phyloP scores from a whole-genome alignment of 2,329 filamentous ascomycete species.

The Leptosphaerulina australis region DNA sequence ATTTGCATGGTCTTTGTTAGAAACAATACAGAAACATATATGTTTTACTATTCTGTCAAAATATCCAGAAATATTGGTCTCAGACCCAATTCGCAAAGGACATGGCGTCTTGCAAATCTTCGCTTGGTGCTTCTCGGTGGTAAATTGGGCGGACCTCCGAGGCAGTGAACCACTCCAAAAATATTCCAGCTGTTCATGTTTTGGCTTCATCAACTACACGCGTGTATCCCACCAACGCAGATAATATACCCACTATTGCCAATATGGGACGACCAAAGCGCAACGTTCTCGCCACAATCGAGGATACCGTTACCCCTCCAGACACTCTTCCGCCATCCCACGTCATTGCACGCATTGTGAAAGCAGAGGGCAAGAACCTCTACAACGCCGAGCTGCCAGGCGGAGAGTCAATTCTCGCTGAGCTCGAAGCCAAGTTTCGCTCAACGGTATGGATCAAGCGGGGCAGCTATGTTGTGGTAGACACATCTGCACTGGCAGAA shows the following conservation, averaged over 20 bases:
- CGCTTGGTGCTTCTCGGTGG: too few species aligned
- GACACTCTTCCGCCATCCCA: conserved; percentile 57
- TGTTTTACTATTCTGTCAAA: too few species aligned
- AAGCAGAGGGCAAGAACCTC: conserved; percentile 86
- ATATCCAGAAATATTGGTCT: too few species aligned
- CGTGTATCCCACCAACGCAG: background rate
- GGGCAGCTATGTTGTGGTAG: conserved; percentile 83
- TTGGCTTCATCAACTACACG: conserved; percentile 4
- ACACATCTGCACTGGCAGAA: conserved; percentile 68
- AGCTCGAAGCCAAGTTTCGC: conserved; percentile 83
- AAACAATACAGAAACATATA: too few species aligned
- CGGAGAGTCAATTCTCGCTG: conserved; percentile 71
- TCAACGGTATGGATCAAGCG: conserved; percentile 94
- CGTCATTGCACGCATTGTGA: conserved; percentile 76
- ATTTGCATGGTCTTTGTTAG: too few species aligned
- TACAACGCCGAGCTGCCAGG: conserved; percentile 76
- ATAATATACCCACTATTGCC: background rate
- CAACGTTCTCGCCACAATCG: conserved; percentile 75
- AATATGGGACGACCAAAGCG: conserved; percentile 77
- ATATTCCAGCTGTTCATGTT: background rate
- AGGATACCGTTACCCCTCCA: conserved; percentile 71
- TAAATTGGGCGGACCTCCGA: too few species aligned
- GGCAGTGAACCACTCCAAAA: conserved; percentile 19
- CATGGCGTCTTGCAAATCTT: too few species aligned
- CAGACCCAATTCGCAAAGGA: too few species aligned